Evolutionary conservation across 495 filamentous ascomycete genomes (phyloP).

Genomic region (Recurvomyces mirabilis): DNA sequence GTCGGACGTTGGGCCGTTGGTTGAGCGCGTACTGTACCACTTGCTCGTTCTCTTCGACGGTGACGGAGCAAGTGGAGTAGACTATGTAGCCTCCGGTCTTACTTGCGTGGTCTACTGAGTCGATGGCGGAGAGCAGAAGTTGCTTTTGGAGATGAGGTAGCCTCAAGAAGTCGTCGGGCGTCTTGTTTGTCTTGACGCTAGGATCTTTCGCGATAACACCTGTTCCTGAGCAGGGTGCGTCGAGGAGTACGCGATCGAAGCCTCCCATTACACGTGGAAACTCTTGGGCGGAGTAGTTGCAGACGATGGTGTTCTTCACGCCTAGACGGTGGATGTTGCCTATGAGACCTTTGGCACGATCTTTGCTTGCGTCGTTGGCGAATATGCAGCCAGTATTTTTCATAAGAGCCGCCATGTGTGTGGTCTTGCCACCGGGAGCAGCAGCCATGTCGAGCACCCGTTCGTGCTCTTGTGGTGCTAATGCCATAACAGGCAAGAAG

Average conservation of each 20-base stretch:
- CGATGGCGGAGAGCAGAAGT: constrained; percentile 82
- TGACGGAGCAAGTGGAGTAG: constrained; percentile 87
- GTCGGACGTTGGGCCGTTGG: constrained; percentile 82
- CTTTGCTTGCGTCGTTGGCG: constrained; percentile 90
- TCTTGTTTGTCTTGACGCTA: constrained; percentile 93
- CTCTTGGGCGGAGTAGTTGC: constrained; percentile 82
- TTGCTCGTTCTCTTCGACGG: constrained; percentile 84
- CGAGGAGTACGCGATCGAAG: constrained; percentile 74
- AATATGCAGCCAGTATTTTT: constrained; percentile 95
- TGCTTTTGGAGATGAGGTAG: constrained; percentile 92
- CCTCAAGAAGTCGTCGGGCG: constrained; percentile 79
- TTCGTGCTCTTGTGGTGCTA: constrained; percentile 88
- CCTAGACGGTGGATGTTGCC: constrained; percentile 96
- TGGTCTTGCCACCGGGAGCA: constrained; percentile 94
- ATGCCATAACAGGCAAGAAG: constrained; percentile 94
- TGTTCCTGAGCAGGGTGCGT: constrained; percentile 72
- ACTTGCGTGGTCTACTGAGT: constrained; percentile 74
- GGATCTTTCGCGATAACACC: constrained; percentile 94
- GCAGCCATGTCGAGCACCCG: constrained; percentile 91
- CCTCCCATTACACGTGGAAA: constrained; percentile 92
- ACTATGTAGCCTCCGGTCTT: constrained; percentile 90
- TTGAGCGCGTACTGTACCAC: constrained; percentile 87
- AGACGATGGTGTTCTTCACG: constrained; percentile 85
- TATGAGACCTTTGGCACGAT: constrained; percentile 88
- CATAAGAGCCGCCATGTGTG: constrained; percentile 93